Percentiles rank a stretch among this genome's conserved stretches.
Evolutionary conservation across 768 basidiomycete genomes (phyloP).

Genomic region (Lactifluus echinatus): DNA sequence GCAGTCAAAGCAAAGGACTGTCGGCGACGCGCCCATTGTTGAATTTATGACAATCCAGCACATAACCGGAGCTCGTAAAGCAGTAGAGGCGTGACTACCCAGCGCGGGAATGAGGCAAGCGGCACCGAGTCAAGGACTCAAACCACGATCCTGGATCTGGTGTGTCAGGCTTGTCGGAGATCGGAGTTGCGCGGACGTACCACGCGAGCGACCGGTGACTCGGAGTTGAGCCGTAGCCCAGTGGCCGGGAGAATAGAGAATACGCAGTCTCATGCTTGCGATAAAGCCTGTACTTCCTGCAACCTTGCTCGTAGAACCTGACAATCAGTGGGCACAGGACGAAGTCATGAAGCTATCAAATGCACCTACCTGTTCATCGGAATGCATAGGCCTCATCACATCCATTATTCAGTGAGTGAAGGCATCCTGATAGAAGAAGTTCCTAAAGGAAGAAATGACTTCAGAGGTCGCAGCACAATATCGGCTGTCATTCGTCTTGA

Average conservation of each 20-base stretch:
- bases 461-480: background rate
- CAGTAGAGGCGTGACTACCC: no score
- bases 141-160: background rate
- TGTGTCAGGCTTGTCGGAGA: background rate
- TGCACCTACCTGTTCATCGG: background rate
- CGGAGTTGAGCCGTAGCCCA: background rate
- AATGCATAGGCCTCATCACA: background rate
- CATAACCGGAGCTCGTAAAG: no score
- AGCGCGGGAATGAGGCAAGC: no score
- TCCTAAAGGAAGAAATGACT: background rate
- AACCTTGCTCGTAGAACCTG: background rate
- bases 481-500: background rate
- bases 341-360: background rate
- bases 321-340: background rate
- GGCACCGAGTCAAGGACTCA: no score
- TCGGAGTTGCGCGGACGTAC: background rate
- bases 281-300: background rate
- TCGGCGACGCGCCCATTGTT: no score
- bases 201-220: background rate
- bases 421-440: background rate
- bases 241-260: conserved; percentile 23
- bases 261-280: background rate
- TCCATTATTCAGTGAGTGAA: background rate
- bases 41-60: no score
- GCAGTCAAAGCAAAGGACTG: no score